Base-by-base conservation (phyloP, 768 basidiomycete genomes). In the Plicaturopsis crispa region DNA sequence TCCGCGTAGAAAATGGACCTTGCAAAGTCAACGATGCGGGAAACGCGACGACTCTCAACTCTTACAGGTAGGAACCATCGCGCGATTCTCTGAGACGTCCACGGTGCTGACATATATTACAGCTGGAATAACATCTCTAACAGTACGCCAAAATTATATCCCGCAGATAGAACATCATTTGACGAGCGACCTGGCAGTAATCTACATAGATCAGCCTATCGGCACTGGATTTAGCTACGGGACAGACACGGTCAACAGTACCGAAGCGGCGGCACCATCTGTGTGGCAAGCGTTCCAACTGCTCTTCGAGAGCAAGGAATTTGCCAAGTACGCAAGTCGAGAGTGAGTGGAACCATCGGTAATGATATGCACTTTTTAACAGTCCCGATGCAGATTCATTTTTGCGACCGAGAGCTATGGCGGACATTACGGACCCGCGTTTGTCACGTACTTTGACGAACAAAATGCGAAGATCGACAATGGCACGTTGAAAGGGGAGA, bases 111-210 rank as follows among this genome's bases (percentile, higher is more conserved):
- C 16, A 6, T 5, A 5, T 19, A 20, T 31, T 26, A 7, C 26
- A 78, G 80, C 39, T 84, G 82, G 82, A 83, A 82, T 48, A 75
- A 72, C 38, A 49, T 75, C 36, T 79, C 72, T 58, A 83, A 83
- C 44, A 70, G 80, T 80, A 35, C 26, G 75, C 50, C 14, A 13
- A 30, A 34, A 34, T 34, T 35, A 39, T 8, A 6, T 36, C 1
- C 6, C 14, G 26, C 26, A 28, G 8, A 28, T 28, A 14, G 10
- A 14, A 28, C 26, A 28, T 28, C n/a, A n/a, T n/a, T n/a, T n/a
- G n/a, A n/a, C n/a, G n/a, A n/a, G n/a, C n/a, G n/a, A n/a, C 6
- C n/a, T 4, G 10, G 1, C 36, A 82, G 79, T 83, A 56, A 74
- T 83, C 23, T 82, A 81, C 50, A 75, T 82, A 22, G 79, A 81